Conservation (phyloP, 2,329 filamentous ascomycete genomes). For the Botrytis porri region DNA sequence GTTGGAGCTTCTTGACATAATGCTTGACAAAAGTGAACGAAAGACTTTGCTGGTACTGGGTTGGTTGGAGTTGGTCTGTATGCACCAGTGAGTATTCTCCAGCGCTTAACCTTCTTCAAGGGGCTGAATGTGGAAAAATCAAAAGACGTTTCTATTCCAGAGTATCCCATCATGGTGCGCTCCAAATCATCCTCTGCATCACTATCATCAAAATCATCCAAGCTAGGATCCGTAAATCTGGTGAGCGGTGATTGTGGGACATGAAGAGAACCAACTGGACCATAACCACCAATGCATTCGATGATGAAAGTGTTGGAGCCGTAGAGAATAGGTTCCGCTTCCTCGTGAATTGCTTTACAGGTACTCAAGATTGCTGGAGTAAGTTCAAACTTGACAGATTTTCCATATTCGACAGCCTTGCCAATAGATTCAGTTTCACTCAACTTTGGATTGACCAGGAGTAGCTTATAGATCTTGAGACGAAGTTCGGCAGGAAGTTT, state of each 20-base stretch:
- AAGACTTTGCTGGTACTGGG: slow-evolving; percentile 11
- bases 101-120: slow-evolving; percentile 12
- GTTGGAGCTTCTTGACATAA: not conserved
- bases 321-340: slow-evolving; percentile 20
- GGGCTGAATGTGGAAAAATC: not conserved
- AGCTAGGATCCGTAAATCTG: not conserved
- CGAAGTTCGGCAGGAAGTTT: slow-evolving; percentile 20
- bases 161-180: not conserved
- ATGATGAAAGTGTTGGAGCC: slow-evolving; percentile 22
- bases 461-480: slow-evolving; percentile 17
- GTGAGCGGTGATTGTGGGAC: slow-evolving; percentile 19
- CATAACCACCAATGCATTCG: slow-evolving; percentile 18
- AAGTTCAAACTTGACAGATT: slow-evolving; percentile 5
- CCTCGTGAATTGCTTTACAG: slow-evolving; percentile 16
- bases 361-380: slow-evolving; percentile 12
- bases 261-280: not conserved
- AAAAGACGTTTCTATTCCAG: slow-evolving; percentile 4
- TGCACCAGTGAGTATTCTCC: slow-evolving; percentile 14
- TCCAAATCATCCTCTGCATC: slow-evolving; percentile 1
- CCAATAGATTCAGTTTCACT: slow-evolving; percentile 7
- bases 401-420: not conserved
- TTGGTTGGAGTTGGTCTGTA: slow-evolving; percentile 2
- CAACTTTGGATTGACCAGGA: slow-evolving; percentile 18
- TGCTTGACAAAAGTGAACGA: slow-evolving; percentile 20
- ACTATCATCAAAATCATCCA: not conserved